Conservation (phyloP, 129 eudicot genomes). For the Silybum marianum region DNA sequence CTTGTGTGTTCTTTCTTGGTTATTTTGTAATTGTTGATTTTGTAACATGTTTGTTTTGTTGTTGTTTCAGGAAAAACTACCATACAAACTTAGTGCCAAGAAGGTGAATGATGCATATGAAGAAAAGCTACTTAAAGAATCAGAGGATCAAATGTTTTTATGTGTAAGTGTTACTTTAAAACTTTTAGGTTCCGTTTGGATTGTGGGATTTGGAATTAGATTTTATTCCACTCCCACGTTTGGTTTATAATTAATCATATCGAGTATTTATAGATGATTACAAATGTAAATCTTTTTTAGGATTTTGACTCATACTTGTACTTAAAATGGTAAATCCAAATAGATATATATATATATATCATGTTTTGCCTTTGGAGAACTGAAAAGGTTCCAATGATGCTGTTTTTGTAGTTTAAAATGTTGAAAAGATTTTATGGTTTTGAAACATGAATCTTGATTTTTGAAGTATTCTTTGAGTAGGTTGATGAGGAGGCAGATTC, state of each 20-base stretch:
- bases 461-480: conserved; percentile 29
- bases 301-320: too few species aligned
- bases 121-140: conserved; percentile 47
- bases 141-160: conserved; percentile 18
- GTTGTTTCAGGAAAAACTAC: conserved; percentile 50
- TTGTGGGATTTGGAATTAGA: too few species aligned
- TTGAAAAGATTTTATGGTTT: background rate
- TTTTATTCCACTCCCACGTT: too few species aligned
- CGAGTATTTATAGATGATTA: too few species aligned
- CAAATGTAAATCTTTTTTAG: too few species aligned
- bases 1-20: background rate
- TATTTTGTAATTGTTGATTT: background rate
- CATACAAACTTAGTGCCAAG: conserved; percentile 43
- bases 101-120: conserved; percentile 43
- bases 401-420: background rate
- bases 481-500: conserved; percentile 75
- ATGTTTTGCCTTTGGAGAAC: background rate
- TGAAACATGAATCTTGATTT: conserved; percentile 11
- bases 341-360: background rate
- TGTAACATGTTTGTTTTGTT: background rate
- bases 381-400: background rate
- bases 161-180: conserved; percentile 23
- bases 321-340: too few species aligned
- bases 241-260: too few species aligned
- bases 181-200: too few species aligned